A percentile compares a stretch with the other conserved stretches of the same genome.
Conservation (phyloP, 768 basidiomycete genomes). For the Leccinum truebloodii region DNA sequence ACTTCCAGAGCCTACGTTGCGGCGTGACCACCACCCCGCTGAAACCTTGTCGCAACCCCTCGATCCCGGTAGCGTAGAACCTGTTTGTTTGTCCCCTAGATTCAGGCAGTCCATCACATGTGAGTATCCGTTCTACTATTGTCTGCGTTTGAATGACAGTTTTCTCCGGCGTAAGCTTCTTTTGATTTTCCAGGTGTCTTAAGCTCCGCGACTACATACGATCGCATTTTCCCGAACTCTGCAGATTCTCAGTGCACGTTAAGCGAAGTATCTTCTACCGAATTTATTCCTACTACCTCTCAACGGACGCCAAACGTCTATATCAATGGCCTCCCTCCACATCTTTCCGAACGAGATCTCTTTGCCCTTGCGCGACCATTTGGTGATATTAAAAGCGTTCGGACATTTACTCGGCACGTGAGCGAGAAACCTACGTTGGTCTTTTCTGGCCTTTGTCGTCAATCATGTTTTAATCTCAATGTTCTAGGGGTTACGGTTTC, state of each 20-base stretch:
- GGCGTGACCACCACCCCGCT: slow-evolving; percentile 9
- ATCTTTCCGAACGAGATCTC: slow-evolving; percentile 79
- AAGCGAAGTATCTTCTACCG: slow-evolving; percentile 16
- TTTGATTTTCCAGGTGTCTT: slow-evolving; percentile 25
- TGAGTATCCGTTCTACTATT: slow-evolving; percentile 10
- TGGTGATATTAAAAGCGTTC: slow-evolving; percentile 72
- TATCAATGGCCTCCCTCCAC: slow-evolving; percentile 84
- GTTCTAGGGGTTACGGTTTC: slow-evolving; percentile 71
- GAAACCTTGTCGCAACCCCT: slow-evolving; percentile 13
- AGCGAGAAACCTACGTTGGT: slow-evolving; percentile 62
- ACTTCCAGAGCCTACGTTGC: slow-evolving; percentile 12
- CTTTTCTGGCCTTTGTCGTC: slow-evolving; percentile 12
- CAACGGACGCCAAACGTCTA: slow-evolving; percentile 73
- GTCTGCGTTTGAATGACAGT: slow-evolving; percentile 5
- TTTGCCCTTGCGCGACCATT: slow-evolving; percentile 71
- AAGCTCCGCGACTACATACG: slow-evolving; percentile 12
- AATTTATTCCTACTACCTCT: slow-evolving; percentile 13
- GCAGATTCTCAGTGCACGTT: slow-evolving; percentile 16
- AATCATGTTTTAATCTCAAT: not conserved
- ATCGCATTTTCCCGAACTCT: slow-evolving; percentile 12
- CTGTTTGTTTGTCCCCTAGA: slow-evolving; percentile 6
- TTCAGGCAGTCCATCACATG: slow-evolving; percentile 27
- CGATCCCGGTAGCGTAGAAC: slow-evolving; percentile 17
- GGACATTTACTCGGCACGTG: slow-evolving; percentile 83
- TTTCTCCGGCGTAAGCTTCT: slow-evolving; percentile 21